Base-by-base conservation (phyloP, 371 early-diverging fungal genomes). In the Mucor plumbeus region DNA sequence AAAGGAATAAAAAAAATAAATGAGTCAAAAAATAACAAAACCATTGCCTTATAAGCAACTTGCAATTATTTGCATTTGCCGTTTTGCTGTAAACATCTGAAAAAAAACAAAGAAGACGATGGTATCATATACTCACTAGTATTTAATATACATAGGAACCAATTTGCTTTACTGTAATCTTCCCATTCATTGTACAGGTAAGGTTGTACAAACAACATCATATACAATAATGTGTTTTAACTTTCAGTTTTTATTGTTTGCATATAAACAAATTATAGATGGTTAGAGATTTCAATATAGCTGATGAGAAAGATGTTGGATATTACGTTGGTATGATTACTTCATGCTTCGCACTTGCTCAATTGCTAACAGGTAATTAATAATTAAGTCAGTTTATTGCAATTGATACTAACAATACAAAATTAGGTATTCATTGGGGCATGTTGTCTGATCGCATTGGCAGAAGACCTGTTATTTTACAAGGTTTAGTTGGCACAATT, bases 401-500 rank as follows among this genome's bases (percentile, higher is more conserved):
- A 26, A 26, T 26, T 26, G 26, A 26, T 26, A 26, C 26, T 26
- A 26, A 26, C 3, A 26, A 26, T 26, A 26, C 26, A 26, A 1
- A 26, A 7, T 21, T 19, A 79, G 82, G 74, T n/a, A 75, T 83
- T 10, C 76, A 73, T 58, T 91, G 90, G 88, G 88, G 88, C 6
- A 82, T 81, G 40, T 69, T 91, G 11, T 88, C 90, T 7, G 93
- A 94, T 75, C 82, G 88, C 34, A 81, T 80, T 35, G 83, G 83
- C 14, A 82, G 97, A 44, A 68, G 91, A 38, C 95, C 96, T 0
- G 90, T 95, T 1, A 73, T 96, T 11, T 72, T 96, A 15, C 72
- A 89, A 10, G 97, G 97, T 0, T 76, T 95, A 11, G 63, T 87
- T 21, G 94, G 94, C 33, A 94, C 92, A 10, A 80, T 88, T 4